Evolutionary conservation across 2,329 filamentous ascomycete species (phyloP).

Genomic region (Aureobasidium subglaciale): DNA sequence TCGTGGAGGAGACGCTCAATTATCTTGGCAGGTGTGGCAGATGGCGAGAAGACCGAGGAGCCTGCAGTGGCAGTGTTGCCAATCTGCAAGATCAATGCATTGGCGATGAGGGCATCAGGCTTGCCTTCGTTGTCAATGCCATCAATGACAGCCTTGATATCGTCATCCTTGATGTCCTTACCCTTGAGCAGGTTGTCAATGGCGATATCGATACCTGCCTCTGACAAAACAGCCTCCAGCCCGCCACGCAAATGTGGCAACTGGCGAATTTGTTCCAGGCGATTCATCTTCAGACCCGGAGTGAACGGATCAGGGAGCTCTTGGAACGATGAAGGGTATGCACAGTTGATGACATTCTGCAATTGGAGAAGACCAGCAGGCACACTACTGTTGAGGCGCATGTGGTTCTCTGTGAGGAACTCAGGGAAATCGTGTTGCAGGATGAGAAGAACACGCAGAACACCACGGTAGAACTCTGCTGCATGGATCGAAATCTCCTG

Average conservation of each 20-base stretch:
- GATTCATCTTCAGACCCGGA: constrained; percentile 67
- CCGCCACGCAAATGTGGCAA: constrained; percentile 60
- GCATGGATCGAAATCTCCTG: constrained; percentile 60
- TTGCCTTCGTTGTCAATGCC: constrained; percentile 56
- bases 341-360: constrained; percentile 79
- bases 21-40: constrained; percentile 61
- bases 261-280: constrained; percentile 65
- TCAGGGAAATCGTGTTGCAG: constrained; percentile 93
- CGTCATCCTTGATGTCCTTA: constrained; percentile 56
- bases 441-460: constrained; percentile 73
- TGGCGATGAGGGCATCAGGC: constrained; percentile 60
- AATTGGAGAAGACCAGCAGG: constrained; percentile 80
- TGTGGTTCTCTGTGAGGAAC: constrained; percentile 82
- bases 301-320: constrained; percentile 63
- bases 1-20: constrained; percentile 71
- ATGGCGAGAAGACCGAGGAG: constrained; percentile 56
- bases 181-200: constrained; percentile 47
- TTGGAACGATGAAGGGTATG: constrained; percentile 61
- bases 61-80: constrained; percentile 64
- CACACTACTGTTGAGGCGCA: constrained; percentile 71
- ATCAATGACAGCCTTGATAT: constrained; percentile 68
- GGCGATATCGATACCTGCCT: constrained; percentile 46
- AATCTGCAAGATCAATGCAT: constrained; percentile 77
- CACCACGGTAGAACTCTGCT: constrained; percentile 78
- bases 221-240: constrained; percentile 43